Evolutionary conservation across 345 rosid genomes (phyloP), one percentile per base, ranked within the genome.

Genomic region (Gossypium arboreum): DNA sequence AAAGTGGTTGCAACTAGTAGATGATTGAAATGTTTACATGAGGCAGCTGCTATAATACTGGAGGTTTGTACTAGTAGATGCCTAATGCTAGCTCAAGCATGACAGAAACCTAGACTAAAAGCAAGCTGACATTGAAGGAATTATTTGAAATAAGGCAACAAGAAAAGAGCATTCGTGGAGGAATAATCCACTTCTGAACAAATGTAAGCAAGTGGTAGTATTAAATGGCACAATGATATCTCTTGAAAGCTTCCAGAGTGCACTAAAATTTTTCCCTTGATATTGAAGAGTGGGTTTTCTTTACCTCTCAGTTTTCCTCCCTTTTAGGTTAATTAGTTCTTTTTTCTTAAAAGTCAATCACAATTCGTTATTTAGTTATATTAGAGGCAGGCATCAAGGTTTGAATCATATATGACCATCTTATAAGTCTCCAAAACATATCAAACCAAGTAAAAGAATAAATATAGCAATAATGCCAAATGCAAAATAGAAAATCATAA

Each of bases 191-290:
- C 44, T 50, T 16, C 27, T 25, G 45, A 9, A 16, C 45, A 50
- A 50, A 25, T 51, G 44, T 27, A 25, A 25, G 45, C 59, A 1
- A 25, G 58, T 50, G 25, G 17, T 22, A 67, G 16, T n/a, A 69
- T 69, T 69, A 50, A 50, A 69, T 27, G 59, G 73, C 44, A 68
- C 24, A 68, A 34, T 20, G 50, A 24, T 68, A 24, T 67, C 18
- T 47, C 72, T 48, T 24, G 7, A 45, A 64, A 66, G 47, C 39
- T 15, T 7, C 22, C n/a, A 22, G 55, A 15, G 20, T 4, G 48
- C 27, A 69, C 39, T 22, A 16, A 68, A 9, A 4, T 15, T 27
- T 69, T 34, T 29, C 20, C 25, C 60, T 10, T 10, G 69, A 17
- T 27, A 27, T 51, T 69, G 59, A 69, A 51, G 59, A 51, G 55